Conservation (phyloP, 495 filamentous ascomycete genomes). For the Podospora sp. region DNA sequence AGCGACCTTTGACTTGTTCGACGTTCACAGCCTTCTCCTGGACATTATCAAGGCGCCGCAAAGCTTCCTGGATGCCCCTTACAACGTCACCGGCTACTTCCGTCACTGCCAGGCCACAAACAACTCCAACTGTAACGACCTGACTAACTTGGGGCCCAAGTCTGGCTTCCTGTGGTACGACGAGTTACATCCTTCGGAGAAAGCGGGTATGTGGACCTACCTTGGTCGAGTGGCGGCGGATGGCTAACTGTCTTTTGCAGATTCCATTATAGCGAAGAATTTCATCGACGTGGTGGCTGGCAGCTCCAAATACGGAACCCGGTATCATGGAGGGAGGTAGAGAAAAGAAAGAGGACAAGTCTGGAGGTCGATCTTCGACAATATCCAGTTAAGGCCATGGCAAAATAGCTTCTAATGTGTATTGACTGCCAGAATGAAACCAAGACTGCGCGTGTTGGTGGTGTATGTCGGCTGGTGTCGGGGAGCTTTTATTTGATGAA, state of each 20-base stretch:
- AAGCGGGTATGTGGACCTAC: slow-evolving; percentile 53
- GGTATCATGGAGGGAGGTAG: slow-evolving; percentile 10
- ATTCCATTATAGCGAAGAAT: slow-evolving; percentile 55
- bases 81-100: slow-evolving; percentile 63
- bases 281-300: slow-evolving; percentile 64
- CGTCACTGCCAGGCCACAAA: slow-evolving; percentile 52
- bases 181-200: slow-evolving; percentile 67
- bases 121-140: slow-evolving; percentile 32
- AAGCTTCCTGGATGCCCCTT: slow-evolving; percentile 61
- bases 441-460: too few species aligned
- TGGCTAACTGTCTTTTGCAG: slow-evolving; percentile 23
- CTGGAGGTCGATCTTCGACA: neutral
- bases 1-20: slow-evolving; percentile 63
- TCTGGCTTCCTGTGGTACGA: slow-evolving; percentile 58
- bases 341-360: neutral
- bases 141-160: slow-evolving; percentile 33
- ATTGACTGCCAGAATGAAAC: neutral
- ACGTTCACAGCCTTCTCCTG: slow-evolving; percentile 63
- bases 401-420: neutral
- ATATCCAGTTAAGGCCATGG: neutral
- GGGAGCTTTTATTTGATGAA: too few species aligned
- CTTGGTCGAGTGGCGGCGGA: slow-evolving; percentile 40
- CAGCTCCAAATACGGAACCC: slow-evolving; percentile 57
- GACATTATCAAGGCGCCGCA: slow-evolving; percentile 64
- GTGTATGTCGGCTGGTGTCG: neutral